A percentile compares a stretch with the other conserved stretches of the same genome.
Conservation (phyloP, 257 asterid genomes). For the Fraxinus cuspidata region DNA sequence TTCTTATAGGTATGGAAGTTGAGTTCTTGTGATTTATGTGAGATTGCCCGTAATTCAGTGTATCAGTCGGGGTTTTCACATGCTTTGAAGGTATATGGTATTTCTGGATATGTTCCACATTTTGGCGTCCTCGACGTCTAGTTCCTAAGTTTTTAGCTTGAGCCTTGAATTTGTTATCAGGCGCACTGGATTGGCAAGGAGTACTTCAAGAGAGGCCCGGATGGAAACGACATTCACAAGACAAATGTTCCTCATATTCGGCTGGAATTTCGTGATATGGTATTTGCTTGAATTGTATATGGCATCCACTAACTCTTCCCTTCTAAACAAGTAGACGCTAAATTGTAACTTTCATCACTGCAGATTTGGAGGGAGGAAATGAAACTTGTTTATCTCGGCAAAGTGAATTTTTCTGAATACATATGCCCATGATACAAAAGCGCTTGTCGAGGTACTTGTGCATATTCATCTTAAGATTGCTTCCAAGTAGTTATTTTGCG, state of each 20-base stretch:
- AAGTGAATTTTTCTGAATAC: slow-evolving; percentile 55
- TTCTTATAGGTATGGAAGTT: slow-evolving; percentile 85
- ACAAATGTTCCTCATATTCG: slow-evolving; percentile 97
- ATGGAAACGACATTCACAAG: slow-evolving; percentile 92
- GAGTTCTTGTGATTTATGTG: slow-evolving; percentile 91
- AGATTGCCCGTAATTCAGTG: slow-evolving; percentile 96
- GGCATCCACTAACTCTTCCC: slow-evolving; percentile 2
- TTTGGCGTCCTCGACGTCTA: neutral
- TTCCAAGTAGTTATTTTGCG: neutral
- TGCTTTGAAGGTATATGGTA: slow-evolving; percentile 67
- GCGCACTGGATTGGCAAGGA: slow-evolving; percentile 92
- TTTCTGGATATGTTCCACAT: neutral
- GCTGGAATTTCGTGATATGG: slow-evolving; percentile 91
- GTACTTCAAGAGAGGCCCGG: slow-evolving; percentile 84
- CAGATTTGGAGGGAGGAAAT: slow-evolving; percentile 97
- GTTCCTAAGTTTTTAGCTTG: slow-evolving; percentile 6
- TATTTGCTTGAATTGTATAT: slow-evolving; percentile 28
- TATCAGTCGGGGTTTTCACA: slow-evolving; percentile 95
- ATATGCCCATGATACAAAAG: slow-evolving; percentile 53
- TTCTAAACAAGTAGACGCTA: neutral
- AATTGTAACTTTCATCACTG: slow-evolving; percentile 10
- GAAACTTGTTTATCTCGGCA: slow-evolving; percentile 83
- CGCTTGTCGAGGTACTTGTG: slow-evolving; percentile 25
- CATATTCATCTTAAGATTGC: slow-evolving; percentile 5
- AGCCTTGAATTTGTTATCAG: slow-evolving; percentile 38